Percentiles rank a stretch among this genome's conserved stretches.
Conservation (phyloP, 805 yeast genomes). For the Tetrapisispora nanseiensis region DNA sequence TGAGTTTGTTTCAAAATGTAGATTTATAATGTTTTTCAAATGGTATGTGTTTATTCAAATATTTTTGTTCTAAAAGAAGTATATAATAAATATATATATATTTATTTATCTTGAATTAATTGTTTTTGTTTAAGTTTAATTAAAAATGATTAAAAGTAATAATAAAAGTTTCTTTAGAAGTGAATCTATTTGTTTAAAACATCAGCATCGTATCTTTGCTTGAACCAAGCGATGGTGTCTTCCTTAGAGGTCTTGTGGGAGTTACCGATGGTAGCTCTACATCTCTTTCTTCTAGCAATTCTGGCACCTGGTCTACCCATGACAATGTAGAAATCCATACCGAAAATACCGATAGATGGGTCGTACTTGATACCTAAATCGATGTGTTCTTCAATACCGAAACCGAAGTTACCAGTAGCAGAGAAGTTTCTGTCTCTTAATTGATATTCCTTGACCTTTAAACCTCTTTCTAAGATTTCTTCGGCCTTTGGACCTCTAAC, state of each 20-base stretch:
- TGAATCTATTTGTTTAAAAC: conserved; percentile 66
- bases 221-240: conserved; percentile 97
- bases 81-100: neutral
- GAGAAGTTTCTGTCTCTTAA: conserved; percentile 91
- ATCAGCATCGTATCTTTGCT: conserved; percentile 98
- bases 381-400: conserved; percentile 99
- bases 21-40: too few relatives aligned
- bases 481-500: conserved; percentile 99
- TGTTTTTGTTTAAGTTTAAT: too few relatives aligned
- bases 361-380: conserved; percentile 99
- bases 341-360: conserved; percentile 99
- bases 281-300: conserved; percentile 97
- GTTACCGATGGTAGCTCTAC: conserved; percentile 81
- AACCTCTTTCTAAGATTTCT: conserved; percentile 99
- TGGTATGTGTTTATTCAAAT: conserved; percentile 2
- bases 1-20: neutral
- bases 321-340: conserved; percentile 99
- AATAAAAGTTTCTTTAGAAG: neutral
- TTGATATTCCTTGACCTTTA: conserved; percentile 99
- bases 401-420: conserved; percentile 99
- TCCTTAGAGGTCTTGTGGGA: conserved; percentile 84
- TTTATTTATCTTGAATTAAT: too few relatives aligned
- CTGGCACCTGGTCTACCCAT: conserved; percentile 99
- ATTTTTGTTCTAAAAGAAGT: neutral
- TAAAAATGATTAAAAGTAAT: too few relatives aligned